Evolutionary conservation across 768 basidiomycete species (phyloP).

Genomic region (Flagelloscypha sp.): DNA sequence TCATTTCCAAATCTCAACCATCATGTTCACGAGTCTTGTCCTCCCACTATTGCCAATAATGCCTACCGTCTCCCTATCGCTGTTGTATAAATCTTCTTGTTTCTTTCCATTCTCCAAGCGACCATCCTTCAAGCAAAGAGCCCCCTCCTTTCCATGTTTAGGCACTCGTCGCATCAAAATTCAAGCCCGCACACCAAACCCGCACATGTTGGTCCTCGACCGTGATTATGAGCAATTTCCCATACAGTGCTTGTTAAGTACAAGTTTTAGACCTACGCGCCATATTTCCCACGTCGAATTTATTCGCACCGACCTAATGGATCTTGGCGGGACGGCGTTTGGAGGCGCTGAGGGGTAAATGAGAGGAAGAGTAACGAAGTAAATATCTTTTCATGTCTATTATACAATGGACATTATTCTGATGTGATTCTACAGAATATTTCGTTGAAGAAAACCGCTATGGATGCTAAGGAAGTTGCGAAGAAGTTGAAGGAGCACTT

Average conservation of each 20-base stretch:
- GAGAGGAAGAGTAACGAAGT: slow-evolving; percentile 37
- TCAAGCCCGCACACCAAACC: slow-evolving; percentile 34
- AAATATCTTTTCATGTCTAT: slow-evolving; percentile 6
- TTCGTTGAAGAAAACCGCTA: too few species aligned
- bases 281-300: slow-evolving; percentile 21
- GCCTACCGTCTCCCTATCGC: slow-evolving; percentile 28
- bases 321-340: slow-evolving; percentile 23
- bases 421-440: too few species aligned
- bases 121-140: slow-evolving; percentile 1
- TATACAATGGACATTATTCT: neutral
- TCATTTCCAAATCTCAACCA: too few species aligned
- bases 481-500: too few species aligned
- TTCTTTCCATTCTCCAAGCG: neutral
- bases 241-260: too few species aligned
- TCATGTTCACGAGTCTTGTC: too few species aligned
- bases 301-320: slow-evolving; percentile 13
- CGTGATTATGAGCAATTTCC: too few species aligned
- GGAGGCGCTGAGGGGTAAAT: slow-evolving; percentile 27
- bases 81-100: slow-evolving; percentile 22
- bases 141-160: slow-evolving; percentile 14
- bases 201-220: slow-evolving; percentile 31
- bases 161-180: slow-evolving; percentile 41
- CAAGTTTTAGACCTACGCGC: slow-evolving; percentile 35
- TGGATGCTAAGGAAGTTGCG: too few species aligned
- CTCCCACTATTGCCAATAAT: slow-evolving; percentile 2